Evolutionary conservation across 1,284 basidiomycete species (phyloP), one percentile per base, ranked within the genome.

Genomic region (Cutaneotrichosporon dermatis): DNA sequence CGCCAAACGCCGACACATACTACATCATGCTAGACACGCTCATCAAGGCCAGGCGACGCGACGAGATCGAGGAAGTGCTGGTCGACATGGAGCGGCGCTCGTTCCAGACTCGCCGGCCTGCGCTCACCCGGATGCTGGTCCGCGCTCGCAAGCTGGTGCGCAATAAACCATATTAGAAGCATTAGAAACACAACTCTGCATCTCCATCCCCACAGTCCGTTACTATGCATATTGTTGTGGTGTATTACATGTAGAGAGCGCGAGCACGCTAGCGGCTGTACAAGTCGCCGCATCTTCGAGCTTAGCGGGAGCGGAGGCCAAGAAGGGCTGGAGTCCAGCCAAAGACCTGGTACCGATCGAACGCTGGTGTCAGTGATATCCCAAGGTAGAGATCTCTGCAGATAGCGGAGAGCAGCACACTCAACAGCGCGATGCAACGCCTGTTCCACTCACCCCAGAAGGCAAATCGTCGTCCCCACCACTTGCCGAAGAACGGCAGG

Each of bases 401-500:
- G 25, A 25, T 25, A 25, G 25, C 25, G 25, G 25, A 25, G 9
- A 40, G 12, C 9, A 40, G 39, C 39, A 40, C 39, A 12, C 39
- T 40, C 25, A 10, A 25, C 25, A 25, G 25, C 25, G 25, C 25
- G 25, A 25, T 25, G 25, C 25, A 25, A 25, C 25, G 25, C 25
- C 25, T 25, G 25, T 25, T 25, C 4, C 6, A 82, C 88, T 74
- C 67, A 93, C 90, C 83, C 86, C 88, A 90, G 72, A 91, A 84
- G 67, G 88, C 90, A 83, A 88, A 90, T 73, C 84, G 84, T 66
- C 92, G 82, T 39, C 92, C 92, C 45, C 92, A 76, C 85, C 87
- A 94, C 75, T 90, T 93, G 50, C 92, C 92, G 61, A 92, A 76
- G 79, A 87, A 88, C 3, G 92, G 92, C 58, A 95, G 80, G 54